Evolutionary conservation across 345 rosid species (phyloP).

Genomic region (Ceriops decandra): DNA sequence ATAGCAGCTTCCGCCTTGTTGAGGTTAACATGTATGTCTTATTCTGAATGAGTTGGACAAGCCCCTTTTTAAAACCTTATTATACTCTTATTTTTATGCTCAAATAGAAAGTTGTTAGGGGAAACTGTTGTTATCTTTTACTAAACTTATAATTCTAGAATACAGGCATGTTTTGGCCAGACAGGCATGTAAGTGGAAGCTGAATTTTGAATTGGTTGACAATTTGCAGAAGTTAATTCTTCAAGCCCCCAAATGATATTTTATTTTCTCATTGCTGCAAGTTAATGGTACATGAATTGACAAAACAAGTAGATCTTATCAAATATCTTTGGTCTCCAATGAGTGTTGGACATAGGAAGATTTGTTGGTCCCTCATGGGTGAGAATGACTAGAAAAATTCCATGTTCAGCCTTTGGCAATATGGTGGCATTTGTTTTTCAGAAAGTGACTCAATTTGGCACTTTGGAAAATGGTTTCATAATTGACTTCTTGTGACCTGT

Average conservation of each 20-base stretch:
- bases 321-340: not conserved
- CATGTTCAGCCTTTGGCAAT: not conserved
- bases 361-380: not conserved
- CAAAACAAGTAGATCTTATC: too few species aligned
- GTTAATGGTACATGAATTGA: too few species aligned
- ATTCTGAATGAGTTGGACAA: slow-evolving; percentile 5
- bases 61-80: not conserved
- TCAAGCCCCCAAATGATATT: too few species aligned
- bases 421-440: not conserved
- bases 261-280: too few species aligned
- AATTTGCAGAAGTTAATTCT: not conserved
- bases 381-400: not conserved
- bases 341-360: not conserved
- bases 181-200: not conserved
- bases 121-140: not conserved
- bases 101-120: not conserved
- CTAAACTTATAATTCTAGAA: not conserved
- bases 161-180: not conserved
- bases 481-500: not conserved
- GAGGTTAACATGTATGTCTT: slow-evolving; percentile 74
- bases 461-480: not conserved
- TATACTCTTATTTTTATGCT: too few species aligned
- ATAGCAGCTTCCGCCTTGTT: slow-evolving; percentile 87
- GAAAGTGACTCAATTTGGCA: not conserved
- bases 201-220: not conserved